phyloP scores from a whole-genome alignment of 2,329 filamentous ascomycete genomes.

The Biscogniauxia sp. region DNA sequence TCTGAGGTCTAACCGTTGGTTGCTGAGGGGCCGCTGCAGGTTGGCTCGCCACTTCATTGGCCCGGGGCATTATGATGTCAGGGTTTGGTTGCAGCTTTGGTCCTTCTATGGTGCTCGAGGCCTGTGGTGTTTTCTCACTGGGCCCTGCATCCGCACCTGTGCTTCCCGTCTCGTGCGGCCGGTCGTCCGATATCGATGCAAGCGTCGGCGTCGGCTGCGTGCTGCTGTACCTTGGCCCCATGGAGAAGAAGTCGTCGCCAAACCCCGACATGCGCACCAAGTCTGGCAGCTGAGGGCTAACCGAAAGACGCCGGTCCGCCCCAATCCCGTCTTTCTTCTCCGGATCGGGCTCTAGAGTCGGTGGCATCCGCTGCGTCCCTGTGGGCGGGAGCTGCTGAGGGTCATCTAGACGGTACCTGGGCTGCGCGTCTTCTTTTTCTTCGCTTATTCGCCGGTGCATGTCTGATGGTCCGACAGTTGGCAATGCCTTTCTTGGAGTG shows the following conservation, averaged over 20 bases:
- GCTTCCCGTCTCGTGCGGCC: neutral
- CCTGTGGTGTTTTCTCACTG: slow-evolving; percentile 8
- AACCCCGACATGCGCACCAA: slow-evolving; percentile 59
- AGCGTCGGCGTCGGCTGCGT: neutral
- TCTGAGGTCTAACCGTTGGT: slow-evolving; percentile 19
- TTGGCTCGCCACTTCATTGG: slow-evolving; percentile 1
- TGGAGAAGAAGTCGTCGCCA: slow-evolving; percentile 55
- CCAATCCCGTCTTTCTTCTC: slow-evolving; percentile 10
- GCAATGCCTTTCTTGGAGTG: slow-evolving; percentile 45
- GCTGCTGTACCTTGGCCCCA: slow-evolving; percentile 22
- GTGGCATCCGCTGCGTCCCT: neutral
- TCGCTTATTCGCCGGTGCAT: slow-evolving; percentile 72
- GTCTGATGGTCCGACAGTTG: slow-evolving; percentile 72
- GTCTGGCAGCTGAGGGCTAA: slow-evolving; percentile 57
- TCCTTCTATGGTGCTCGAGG: slow-evolving; percentile 20
- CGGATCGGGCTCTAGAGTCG: slow-evolving; percentile 4
- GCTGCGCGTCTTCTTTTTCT: slow-evolving; percentile 46
- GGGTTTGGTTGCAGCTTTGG: slow-evolving; percentile 19
- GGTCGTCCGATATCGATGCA: neutral
- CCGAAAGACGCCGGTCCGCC: slow-evolving; percentile 38
- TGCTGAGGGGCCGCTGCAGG: slow-evolving; percentile 1
- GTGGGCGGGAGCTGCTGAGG: neutral
- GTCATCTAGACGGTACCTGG: neutral
- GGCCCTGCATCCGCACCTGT: slow-evolving; percentile 4
- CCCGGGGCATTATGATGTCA: slow-evolving; percentile 13